A percentile compares a stretch with the other conserved stretches of the same genome.
phyloP scores from a whole-genome alignment of 2,329 filamentous ascomycete species.

The Tolypocladium cylindrosporum region DNA sequence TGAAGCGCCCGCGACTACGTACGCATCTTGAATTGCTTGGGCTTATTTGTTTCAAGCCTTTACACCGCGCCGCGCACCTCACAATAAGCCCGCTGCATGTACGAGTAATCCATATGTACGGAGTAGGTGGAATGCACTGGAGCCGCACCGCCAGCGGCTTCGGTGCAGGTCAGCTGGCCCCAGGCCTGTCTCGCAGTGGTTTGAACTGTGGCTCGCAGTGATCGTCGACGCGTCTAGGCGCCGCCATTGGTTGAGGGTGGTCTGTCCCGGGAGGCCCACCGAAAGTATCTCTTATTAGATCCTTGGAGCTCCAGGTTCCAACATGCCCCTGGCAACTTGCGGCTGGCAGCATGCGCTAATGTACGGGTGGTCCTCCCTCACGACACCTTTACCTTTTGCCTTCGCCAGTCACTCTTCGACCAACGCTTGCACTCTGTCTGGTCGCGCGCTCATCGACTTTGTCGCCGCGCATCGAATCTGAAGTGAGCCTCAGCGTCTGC shows the following conservation, averaged over 20 bases:
- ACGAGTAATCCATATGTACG: too few relatives aligned
- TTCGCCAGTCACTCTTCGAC: neutral
- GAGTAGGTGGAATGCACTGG: neutral
- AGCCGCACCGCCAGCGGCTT: neutral
- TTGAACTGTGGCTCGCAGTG: neutral
- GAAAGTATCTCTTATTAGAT: neutral
- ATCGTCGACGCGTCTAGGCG: neutral
- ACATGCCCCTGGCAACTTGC: neutral
- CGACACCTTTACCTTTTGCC: neutral
- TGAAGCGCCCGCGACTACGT: neutral
- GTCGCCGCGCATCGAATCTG: neutral
- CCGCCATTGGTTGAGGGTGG: neutral
- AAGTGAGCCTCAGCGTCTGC: neutral
- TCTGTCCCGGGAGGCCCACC: neutral
- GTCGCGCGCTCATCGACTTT: neutral
- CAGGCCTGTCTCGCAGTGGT: neutral
- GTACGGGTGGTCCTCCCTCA: neutral
- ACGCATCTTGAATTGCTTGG: too few relatives aligned
- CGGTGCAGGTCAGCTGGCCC: too few relatives aligned
- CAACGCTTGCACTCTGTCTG: neutral
- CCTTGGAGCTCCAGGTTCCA: neutral
- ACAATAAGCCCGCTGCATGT: too few relatives aligned
- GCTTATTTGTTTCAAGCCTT: too few relatives aligned
- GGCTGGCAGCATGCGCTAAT: neutral
- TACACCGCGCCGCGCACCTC: too few relatives aligned